A percentile compares a stretch with the other conserved stretches of the same genome.
Conservation (phyloP, 768 basidiomycete genomes). For the Boletus subparvulus region DNA sequence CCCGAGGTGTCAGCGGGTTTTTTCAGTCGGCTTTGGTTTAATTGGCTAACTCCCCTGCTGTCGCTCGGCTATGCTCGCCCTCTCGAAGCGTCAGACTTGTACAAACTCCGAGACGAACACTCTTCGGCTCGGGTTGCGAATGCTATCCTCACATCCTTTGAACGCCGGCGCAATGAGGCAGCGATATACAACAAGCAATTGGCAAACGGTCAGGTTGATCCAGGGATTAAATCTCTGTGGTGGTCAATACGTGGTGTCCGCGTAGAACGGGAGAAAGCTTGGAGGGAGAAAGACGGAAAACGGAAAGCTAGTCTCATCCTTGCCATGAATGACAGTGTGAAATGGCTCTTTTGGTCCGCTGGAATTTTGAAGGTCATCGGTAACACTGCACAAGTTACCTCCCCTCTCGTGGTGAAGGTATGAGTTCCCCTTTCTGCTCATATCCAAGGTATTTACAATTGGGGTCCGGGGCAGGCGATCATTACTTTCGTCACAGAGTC, state of each 20-base stretch:
- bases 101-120: constrained; percentile 67
- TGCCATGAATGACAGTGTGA: constrained; percentile 76
- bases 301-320: constrained; percentile 59
- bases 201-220: constrained; percentile 59
- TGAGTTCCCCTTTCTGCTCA: too few relatives aligned
- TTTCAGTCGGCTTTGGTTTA: constrained; percentile 61
- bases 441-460: not conserved
- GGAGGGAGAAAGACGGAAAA: constrained; percentile 64
- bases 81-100: constrained; percentile 77
- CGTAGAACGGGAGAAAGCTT: constrained; percentile 55
- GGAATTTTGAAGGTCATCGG: constrained; percentile 60
- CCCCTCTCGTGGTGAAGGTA: constrained; percentile 80
- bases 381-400: constrained; percentile 71
- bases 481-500: constrained; percentile 69
- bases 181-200: constrained; percentile 71
- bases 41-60: constrained; percentile 75
- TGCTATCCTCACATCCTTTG: constrained; percentile 63
- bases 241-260: constrained; percentile 57
- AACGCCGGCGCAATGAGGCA: constrained; percentile 53
- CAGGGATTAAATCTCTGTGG: constrained; percentile 51
- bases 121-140: constrained; percentile 60
- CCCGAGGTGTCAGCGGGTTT: constrained; percentile 68
- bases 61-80: constrained; percentile 76
- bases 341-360: constrained; percentile 76
- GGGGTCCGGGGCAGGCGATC: constrained; percentile 56